Base-by-base conservation (phyloP, 2,329 filamentous ascomycete genomes). In the Leptographium procerum region DNA sequence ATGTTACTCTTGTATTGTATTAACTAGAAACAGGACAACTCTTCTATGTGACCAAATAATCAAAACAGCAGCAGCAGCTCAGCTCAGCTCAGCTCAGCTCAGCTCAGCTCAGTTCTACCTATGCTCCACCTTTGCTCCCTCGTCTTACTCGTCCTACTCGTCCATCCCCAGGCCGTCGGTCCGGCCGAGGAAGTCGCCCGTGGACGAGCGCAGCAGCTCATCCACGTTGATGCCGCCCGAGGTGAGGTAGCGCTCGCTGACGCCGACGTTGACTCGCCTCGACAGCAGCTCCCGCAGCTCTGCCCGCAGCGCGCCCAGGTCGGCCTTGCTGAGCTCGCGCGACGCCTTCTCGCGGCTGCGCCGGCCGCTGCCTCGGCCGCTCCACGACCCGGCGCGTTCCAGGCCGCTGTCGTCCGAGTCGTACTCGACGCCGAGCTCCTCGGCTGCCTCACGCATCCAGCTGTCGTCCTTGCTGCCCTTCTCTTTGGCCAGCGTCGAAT, bases 391-490 rank as follows among this genome's bases (percentile, higher is more conserved):
- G 9, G 77, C 88, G 61, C 96, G 86, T 53, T 95, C 90, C 40
- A 95, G 91, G 61, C 84, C 88, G 68, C 96, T 91, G 52, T 95
- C 90, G 33, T 96, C 91, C 61, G 84, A 88, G 68, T 97, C 91
- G 68, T 95, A 96, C 56, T 96, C 92, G 0, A 97, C 89, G 1
- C 94, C 94, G 0, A 99, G 78, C 63, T 97, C 92, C 59, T 96
- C 91, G 0, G 94, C 94, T 0, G 91, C 91, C 53, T 82, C 83
- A 50, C 84, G 83, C 65, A 97, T 76, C 84, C 91, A 94, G 58
- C 89, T 84, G 64, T 96, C 89, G 65, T 95, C 89, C 66, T 87
- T 87, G 58, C 83, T 83, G 11, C 86, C 84, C 72, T 92, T 95
- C 68, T 95, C 89, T 73, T 96, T 96, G 9, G 91, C 92, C 10